phyloP scores from a whole-genome alignment of 495 filamentous ascomycete genomes.

The Tuber calosporum region DNA sequence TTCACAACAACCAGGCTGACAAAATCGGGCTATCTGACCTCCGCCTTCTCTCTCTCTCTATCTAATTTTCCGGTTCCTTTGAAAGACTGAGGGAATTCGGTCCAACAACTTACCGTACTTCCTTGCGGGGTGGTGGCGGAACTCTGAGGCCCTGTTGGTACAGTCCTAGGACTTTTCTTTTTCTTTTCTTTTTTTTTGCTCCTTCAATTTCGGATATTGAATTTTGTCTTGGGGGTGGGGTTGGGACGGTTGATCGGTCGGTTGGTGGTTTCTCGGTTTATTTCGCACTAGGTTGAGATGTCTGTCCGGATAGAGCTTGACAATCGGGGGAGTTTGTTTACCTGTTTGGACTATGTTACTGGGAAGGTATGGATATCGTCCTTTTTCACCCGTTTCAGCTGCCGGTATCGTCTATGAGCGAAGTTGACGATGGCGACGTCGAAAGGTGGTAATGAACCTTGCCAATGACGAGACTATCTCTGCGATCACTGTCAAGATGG shows the following conservation, averaged over 20 bases:
- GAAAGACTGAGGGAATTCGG: neutral
- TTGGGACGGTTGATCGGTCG: neutral
- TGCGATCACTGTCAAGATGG: constrained; percentile 82
- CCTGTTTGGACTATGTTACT: constrained; percentile 76
- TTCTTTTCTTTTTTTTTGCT: neutral
- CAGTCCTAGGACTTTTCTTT: neutral
- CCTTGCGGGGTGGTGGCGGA: neutral
- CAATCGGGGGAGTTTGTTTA: constrained; percentile 66
- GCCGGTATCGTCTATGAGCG: neutral
- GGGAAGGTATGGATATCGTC: constrained; percentile 45
- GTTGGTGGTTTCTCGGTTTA: neutral
- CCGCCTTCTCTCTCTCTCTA: neutral
- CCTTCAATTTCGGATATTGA: neutral
- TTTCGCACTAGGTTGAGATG: constrained; percentile 48
- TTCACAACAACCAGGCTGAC: neutral
- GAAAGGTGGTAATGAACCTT: constrained; percentile 57
- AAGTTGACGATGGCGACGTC: constrained; percentile 2
- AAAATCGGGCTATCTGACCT: neutral
- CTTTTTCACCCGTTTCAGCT: constrained; percentile 1
- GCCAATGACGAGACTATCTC: constrained; percentile 60
- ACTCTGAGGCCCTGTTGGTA: neutral
- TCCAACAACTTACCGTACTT: neutral
- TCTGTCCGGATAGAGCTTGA: constrained; percentile 72
- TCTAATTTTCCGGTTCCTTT: neutral
- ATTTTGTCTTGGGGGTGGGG: neutral